These are phyloP conservation scores for Exophiala viscosa DNA, from an alignment of 2,329 filamentous ascomycete genomes.

Conservation along the genomic window DNA sequence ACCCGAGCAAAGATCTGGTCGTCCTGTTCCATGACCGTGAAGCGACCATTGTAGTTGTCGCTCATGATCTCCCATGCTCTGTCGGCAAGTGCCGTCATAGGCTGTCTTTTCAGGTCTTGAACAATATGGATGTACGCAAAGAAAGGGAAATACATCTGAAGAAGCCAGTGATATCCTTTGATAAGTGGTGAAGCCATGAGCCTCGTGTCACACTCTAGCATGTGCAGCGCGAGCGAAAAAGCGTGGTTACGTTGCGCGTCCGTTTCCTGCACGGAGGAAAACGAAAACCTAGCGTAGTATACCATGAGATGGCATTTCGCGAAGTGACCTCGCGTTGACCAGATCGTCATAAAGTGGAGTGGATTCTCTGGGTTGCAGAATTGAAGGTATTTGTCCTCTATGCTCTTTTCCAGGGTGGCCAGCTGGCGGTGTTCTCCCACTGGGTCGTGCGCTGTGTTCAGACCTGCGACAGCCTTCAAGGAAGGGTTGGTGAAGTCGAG, in stretches of 20 bases:
- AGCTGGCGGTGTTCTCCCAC: conserved; percentile 32
- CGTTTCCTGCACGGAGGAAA: not conserved
- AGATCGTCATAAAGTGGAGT: conserved; percentile 48
- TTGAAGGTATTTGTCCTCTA: conserved; percentile 49
- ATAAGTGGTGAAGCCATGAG: conserved; percentile 41
- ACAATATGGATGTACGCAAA: conserved; percentile 47
- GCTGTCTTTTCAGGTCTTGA: conserved; percentile 41
- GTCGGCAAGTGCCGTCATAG: conserved; percentile 34
- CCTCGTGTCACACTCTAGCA: conserved; percentile 48
- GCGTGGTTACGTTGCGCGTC: conserved; percentile 33
- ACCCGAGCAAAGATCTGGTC: conserved; percentile 29
- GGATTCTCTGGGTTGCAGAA: conserved; percentile 41
- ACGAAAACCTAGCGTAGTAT: conserved; percentile 3
- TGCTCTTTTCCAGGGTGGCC: conserved; percentile 35
- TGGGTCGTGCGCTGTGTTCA: conserved; percentile 13
- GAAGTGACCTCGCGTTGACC: conserved; percentile 43
- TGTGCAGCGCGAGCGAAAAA: conserved; percentile 32
- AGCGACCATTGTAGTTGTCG: conserved; percentile 43
- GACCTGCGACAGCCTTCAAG: conserved; percentile 34
- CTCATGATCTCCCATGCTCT: conserved; percentile 46
- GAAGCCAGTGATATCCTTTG: conserved; percentile 43
- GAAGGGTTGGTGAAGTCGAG: conserved; percentile 47
- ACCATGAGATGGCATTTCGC: conserved; percentile 52
- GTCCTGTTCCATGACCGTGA: not conserved
- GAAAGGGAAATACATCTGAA: conserved; percentile 47